Evolutionary conservation across 768 basidiomycete genomes (phyloP).

Genomic region (Paxillus rubicundulus): DNA sequence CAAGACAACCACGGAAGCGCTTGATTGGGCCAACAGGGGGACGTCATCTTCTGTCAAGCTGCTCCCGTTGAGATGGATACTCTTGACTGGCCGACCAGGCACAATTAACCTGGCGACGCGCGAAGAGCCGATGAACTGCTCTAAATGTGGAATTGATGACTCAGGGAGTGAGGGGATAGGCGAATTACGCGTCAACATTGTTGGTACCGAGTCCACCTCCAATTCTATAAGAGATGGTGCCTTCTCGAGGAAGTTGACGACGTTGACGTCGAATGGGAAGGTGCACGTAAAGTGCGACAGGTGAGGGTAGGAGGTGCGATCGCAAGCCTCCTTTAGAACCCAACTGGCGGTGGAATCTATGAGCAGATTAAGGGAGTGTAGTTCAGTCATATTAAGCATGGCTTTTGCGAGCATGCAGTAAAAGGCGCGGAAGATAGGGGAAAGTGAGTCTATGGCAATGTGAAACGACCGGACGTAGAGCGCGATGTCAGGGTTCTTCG

Average conservation of each 20-base stretch:
- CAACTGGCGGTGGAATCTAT: slow-evolving; percentile 52
- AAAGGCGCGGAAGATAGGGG: slow-evolving; percentile 44
- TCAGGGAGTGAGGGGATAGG: slow-evolving; percentile 25
- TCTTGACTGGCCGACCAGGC: slow-evolving; percentile 63
- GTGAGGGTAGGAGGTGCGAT: slow-evolving; percentile 37
- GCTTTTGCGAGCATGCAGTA: slow-evolving; percentile 50
- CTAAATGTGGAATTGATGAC: slow-evolving; percentile 42
- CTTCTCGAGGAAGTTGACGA: slow-evolving; percentile 57
- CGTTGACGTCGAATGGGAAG: slow-evolving; percentile 56
- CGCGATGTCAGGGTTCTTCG: slow-evolving; percentile 54
- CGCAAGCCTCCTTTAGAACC: slow-evolving; percentile 41
- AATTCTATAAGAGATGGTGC: slow-evolving; percentile 56
- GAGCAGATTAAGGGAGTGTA: slow-evolving; percentile 49
- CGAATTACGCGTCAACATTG: slow-evolving; percentile 18
- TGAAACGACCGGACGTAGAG: slow-evolving; percentile 60
- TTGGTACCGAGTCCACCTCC: slow-evolving; percentile 46
- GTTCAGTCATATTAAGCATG: slow-evolving; percentile 57
- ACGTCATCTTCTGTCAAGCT: slow-evolving; percentile 59
- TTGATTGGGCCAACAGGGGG: slow-evolving; percentile 45
- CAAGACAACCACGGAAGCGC: slow-evolving; percentile 52
- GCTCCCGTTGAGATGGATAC: slow-evolving; percentile 60
- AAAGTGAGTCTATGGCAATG: slow-evolving; percentile 45
- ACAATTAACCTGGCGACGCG: slow-evolving; percentile 53
- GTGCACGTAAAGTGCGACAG: slow-evolving; percentile 58
- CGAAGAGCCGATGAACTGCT: slow-evolving; percentile 61